Percentiles rank a stretch among this genome's conserved stretches.
Evolutionary conservation across 2,329 filamentous ascomycete species (phyloP).

Genomic region (Verticillium zaregamsianum): DNA sequence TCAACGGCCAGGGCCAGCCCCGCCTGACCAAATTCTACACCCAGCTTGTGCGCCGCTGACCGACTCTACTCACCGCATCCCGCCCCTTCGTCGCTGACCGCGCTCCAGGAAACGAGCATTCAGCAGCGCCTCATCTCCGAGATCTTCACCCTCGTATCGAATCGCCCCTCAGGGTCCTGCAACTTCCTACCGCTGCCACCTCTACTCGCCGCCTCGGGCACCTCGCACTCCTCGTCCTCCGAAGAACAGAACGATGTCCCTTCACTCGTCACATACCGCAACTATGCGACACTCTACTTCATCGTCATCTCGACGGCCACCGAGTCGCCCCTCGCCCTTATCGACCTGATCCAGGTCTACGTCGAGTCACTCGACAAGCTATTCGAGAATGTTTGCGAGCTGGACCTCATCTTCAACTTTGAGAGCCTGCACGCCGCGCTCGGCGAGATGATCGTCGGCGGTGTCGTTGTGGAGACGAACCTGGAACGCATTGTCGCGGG

Average conservation of each 20-base stretch:
- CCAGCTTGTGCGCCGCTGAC: conserved; percentile 63
- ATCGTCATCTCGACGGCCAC: conserved; percentile 96
- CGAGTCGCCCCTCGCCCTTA: conserved; percentile 89
- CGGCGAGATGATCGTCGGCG: conserved; percentile 91
- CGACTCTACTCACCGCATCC: not conserved
- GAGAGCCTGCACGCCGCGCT: conserved; percentile 91
- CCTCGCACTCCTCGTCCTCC: conserved; percentile 59
- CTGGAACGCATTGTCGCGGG: conserved; percentile 84
- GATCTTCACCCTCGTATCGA: conserved; percentile 93
- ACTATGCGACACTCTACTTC: conserved; percentile 98
- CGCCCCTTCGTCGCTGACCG: not conserved
- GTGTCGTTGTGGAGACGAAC: conserved; percentile 90
- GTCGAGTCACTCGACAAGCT: conserved; percentile 92
- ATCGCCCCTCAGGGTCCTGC: conserved; percentile 86
- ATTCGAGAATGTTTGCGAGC: conserved; percentile 97
- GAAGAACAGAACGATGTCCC: conserved; percentile 82
- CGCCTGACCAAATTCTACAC: conserved; percentile 98
- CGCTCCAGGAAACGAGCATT: conserved; percentile 83
- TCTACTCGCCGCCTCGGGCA: conserved; percentile 57
- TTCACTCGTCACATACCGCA: conserved; percentile 93
- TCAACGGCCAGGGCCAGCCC: conserved; percentile 97
- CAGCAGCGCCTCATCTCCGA: conserved; percentile 96
- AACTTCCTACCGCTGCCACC: conserved; percentile 87
- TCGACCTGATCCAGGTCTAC: conserved; percentile 97
- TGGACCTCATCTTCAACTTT: conserved; percentile 98